A percentile compares a stretch with the other conserved stretches of the same genome.
Evolutionary conservation across 352 stramenopile species (phyloP).

Genomic region (Pythium rishiriense): DNA sequence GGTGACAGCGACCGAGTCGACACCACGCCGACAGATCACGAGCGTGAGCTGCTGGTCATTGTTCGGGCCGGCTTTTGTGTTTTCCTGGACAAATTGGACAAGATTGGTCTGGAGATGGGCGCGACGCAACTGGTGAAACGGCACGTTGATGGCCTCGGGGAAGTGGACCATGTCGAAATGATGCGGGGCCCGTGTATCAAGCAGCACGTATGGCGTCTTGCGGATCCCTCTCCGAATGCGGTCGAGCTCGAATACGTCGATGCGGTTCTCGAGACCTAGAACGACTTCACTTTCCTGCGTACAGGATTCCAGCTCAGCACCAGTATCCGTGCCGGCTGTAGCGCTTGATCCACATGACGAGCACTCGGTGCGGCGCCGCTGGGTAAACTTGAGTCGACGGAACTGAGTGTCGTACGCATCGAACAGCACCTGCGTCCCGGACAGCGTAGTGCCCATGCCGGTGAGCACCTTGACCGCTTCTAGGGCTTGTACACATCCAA

Average conservation of each 20-base stretch:
- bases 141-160: constrained; percentile 62
- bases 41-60: constrained; percentile 16
- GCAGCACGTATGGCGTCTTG: constrained; percentile 36
- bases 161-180: constrained; percentile 86
- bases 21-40: constrained; percentile 80
- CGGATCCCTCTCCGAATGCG: constrained; percentile 14
- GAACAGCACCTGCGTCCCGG: constrained; percentile 71
- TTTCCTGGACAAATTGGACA: neutral
- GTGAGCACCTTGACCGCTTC: constrained; percentile 93
- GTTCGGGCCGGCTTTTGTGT: neutral
- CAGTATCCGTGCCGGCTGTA: neutral
- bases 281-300: neutral
- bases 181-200: constrained; percentile 54
- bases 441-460: constrained; percentile 52
- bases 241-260: constrained; percentile 44
- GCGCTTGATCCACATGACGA: constrained; percentile 20
- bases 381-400: constrained; percentile 57
- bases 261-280: constrained; percentile 31
- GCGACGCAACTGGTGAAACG: constrained; percentile 40
- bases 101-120: constrained; percentile 3
- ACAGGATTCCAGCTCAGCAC: neutral
- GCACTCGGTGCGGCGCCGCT: constrained; percentile 42
- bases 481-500: constrained; percentile 93
- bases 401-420: constrained; percentile 79
- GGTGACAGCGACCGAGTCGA: constrained; percentile 67